A percentile compares a stretch with the other conserved stretches of the same genome.
phyloP scores from a whole-genome alignment of 2,329 filamentous ascomycete genomes.

The Stagonosporopsis rhizophila region DNA sequence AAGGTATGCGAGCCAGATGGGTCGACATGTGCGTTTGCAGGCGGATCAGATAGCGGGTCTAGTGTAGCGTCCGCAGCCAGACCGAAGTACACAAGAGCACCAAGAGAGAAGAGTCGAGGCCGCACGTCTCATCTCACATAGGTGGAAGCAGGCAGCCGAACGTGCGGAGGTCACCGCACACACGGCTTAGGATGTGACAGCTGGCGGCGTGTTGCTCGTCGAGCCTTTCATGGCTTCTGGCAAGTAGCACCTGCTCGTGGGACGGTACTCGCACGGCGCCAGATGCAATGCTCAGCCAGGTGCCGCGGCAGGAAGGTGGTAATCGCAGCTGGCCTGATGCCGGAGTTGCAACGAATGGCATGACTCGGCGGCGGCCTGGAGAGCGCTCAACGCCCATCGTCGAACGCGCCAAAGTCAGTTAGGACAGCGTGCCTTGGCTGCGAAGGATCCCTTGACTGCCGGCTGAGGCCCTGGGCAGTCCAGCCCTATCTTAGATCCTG shows the following conservation, averaged over 20 bases:
- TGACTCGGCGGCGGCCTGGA: neutral
- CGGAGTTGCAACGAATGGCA: slow-evolving; percentile 8
- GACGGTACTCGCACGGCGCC: neutral
- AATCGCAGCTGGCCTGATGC: slow-evolving; percentile 3
- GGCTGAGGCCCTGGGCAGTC: slow-evolving; percentile 8
- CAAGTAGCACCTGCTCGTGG: neutral
- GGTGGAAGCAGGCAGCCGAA: neutral
- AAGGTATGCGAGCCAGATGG: slow-evolving; percentile 1
- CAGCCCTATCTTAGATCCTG: slow-evolving; percentile 9
- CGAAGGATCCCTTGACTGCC: slow-evolving; percentile 12
- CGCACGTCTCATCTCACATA: neutral
- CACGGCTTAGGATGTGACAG: slow-evolving; percentile 1
- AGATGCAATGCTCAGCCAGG: neutral
- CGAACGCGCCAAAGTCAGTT: slow-evolving; percentile 25
- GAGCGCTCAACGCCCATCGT: slow-evolving; percentile 11
- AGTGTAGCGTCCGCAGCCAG: neutral
- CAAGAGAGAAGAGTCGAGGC: neutral
- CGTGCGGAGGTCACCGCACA: slow-evolving; percentile 4
- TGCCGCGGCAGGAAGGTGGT: slow-evolving; percentile 14
- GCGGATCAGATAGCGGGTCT: slow-evolving; percentile 23
- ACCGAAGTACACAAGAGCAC: neutral
- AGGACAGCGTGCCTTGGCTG: slow-evolving; percentile 19
- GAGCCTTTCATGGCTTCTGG: neutral
- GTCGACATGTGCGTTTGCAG: slow-evolving; percentile 3
- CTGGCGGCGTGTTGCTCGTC: neutral